Percentiles rank a stretch among this genome's conserved stretches.
Conservation (phyloP, 768 basidiomycete species). For the Russula sp. region DNA sequence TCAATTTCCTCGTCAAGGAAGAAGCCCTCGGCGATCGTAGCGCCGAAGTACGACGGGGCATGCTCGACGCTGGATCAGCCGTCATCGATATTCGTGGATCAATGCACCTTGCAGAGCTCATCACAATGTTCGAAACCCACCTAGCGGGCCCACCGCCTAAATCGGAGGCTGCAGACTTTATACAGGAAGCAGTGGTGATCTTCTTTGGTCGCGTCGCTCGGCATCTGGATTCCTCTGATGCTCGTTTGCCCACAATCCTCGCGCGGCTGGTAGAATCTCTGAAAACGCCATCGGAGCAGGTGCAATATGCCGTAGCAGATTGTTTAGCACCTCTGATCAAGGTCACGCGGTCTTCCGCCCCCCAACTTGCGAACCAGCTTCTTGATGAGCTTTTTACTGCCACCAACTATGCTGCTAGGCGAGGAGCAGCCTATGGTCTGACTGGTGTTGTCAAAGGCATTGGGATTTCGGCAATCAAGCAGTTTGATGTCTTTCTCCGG, state of each 20-base stretch:
- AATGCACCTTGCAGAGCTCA: slow-evolving; percentile 59
- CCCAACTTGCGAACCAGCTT: slow-evolving; percentile 64
- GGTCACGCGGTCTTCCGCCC: slow-evolving; percentile 52
- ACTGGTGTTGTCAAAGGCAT: slow-evolving; percentile 91
- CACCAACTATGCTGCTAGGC: slow-evolving; percentile 83
- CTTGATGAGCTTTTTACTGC: slow-evolving; percentile 70
- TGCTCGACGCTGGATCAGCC: slow-evolving; percentile 78
- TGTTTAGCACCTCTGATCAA: slow-evolving; percentile 85
- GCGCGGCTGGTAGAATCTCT: slow-evolving; percentile 82
- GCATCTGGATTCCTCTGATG: slow-evolving; percentile 72
- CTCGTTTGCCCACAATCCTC: slow-evolving; percentile 73
- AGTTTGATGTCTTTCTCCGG: slow-evolving; percentile 68
- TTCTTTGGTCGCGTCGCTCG: slow-evolving; percentile 88
- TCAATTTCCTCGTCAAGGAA: slow-evolving; percentile 78
- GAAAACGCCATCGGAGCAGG: slow-evolving; percentile 91
- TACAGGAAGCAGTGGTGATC: slow-evolving; percentile 93
- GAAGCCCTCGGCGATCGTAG: slow-evolving; percentile 83
- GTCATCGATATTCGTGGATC: slow-evolving; percentile 82
- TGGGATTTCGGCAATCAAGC: slow-evolving; percentile 79
- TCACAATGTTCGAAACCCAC: slow-evolving; percentile 75
- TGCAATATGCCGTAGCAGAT: slow-evolving; percentile 93
- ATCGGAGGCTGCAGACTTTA: slow-evolving; percentile 73
- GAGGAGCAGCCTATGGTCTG: slow-evolving; percentile 96
- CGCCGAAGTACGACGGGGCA: slow-evolving; percentile 72
- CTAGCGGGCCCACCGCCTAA: slow-evolving; percentile 43